Evolutionary conservation across 805 yeast genomes (phyloP).

Genomic region (Saccharomycopsis guyanensis): DNA sequence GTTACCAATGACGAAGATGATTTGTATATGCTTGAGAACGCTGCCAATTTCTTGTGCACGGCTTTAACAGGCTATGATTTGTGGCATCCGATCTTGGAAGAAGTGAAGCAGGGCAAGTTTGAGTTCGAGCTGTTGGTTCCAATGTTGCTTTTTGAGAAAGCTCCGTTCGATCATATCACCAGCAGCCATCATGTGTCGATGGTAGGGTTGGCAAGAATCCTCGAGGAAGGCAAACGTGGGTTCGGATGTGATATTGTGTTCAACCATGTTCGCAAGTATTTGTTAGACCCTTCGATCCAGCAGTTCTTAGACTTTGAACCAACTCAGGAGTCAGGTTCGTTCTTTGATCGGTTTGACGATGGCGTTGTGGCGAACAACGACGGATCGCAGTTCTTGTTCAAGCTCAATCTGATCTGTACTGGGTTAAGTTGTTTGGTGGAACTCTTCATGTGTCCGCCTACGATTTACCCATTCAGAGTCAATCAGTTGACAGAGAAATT

Average conservation of each 20-base stretch:
- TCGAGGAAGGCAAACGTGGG: slow-evolving; percentile 7
- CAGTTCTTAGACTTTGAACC: slow-evolving; percentile 9
- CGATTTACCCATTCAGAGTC: background rate
- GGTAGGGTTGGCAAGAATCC: slow-evolving; percentile 22
- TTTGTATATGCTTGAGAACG: slow-evolving; percentile 42
- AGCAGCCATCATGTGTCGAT: slow-evolving; percentile 28
- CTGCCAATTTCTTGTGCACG: slow-evolving; percentile 38
- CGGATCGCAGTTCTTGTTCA: slow-evolving; percentile 22
- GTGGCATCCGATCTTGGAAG: slow-evolving; percentile 35
- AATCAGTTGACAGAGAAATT: slow-evolving; percentile 33
- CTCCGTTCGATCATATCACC: slow-evolving; percentile 54
- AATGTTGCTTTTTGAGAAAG: slow-evolving; percentile 41
- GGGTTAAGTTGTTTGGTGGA: slow-evolving; percentile 8
- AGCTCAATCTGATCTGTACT: slow-evolving; percentile 6
- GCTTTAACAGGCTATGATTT: slow-evolving; percentile 46
- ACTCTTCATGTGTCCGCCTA: slow-evolving; percentile 3
- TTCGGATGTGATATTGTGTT: slow-evolving; percentile 28
- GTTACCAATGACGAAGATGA: slow-evolving; percentile 38
- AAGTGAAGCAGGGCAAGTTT: slow-evolving; percentile 25
- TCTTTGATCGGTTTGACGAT: slow-evolving; percentile 17
- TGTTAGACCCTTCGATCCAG: slow-evolving; percentile 23
- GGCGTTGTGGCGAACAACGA: slow-evolving; percentile 5
- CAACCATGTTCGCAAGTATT: slow-evolving; percentile 27
- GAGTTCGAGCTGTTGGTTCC: slow-evolving; percentile 39
- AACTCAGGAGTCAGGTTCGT: background rate